phyloP scores from a whole-genome alignment of 139 green algal species.

The Trebouxia sp. region DNA sequence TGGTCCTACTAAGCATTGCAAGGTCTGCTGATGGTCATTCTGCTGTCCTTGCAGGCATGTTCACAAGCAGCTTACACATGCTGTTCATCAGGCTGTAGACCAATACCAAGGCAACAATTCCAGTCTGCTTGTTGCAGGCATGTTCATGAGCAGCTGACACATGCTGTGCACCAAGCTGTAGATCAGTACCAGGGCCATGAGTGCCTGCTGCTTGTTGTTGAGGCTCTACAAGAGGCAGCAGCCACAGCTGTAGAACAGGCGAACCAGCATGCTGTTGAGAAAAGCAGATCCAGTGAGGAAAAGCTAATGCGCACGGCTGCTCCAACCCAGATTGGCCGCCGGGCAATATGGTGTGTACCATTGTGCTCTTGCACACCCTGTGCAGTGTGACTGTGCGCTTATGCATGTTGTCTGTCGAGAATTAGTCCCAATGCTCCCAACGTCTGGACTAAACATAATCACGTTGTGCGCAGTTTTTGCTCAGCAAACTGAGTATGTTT shows the following conservation, averaged over 20 bases:
- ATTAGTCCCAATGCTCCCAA: too few species aligned
- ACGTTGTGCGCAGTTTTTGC: neutral
- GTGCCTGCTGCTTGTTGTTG: conserved; percentile 38
- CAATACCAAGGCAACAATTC: conserved; percentile 30
- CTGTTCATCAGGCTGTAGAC: conserved; percentile 1
- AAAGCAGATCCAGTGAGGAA: neutral
- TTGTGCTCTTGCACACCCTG: neutral
- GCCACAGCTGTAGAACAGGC: neutral
- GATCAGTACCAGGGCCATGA: conserved; percentile 31
- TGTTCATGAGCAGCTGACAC: conserved; percentile 6
- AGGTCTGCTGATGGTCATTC: too few species aligned
- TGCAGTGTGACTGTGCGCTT: too few species aligned
- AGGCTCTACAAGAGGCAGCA: conserved; percentile 25
- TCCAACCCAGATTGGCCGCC: neutral
- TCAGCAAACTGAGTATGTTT: neutral
- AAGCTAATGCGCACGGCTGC: neutral
- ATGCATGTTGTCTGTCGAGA: too few species aligned
- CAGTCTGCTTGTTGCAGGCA: conserved; percentile 37
- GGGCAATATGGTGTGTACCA: neutral
- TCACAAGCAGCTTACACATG: conserved; percentile 2
- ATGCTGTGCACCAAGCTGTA: conserved; percentile 6
- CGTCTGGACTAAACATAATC: too few species aligned
- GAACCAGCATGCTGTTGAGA: neutral
- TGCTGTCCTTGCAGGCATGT: neutral
- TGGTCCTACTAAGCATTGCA: too few species aligned